phyloP scores from a whole-genome alignment of 805 yeast genomes.

The Yarrowia keelungensis region DNA sequence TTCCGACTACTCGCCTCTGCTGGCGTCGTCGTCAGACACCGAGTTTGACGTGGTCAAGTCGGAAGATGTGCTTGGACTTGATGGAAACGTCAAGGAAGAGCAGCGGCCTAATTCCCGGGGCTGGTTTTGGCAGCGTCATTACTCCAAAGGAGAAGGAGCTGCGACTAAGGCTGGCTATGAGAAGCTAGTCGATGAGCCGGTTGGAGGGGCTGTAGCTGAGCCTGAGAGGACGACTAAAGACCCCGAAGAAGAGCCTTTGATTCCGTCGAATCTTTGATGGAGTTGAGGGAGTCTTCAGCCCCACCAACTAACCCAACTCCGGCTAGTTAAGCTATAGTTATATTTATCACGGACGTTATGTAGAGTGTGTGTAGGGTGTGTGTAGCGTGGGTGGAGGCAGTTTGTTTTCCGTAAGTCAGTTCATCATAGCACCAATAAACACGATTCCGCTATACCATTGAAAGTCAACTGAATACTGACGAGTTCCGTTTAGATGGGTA shows the following conservation, averaged over 20 bases:
- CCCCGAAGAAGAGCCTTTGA: slow-evolving; percentile 28
- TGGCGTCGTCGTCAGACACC: slow-evolving; percentile 7
- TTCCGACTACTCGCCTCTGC: slow-evolving; percentile 7
- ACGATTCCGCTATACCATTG: too few species aligned
- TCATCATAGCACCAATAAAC: too few species aligned
- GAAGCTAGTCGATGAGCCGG: background rate
- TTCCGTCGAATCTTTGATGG: background rate
- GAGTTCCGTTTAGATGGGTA: too few species aligned
- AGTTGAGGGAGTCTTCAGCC: too few species aligned
- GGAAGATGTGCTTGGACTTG: slow-evolving; percentile 21
- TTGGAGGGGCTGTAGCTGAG: background rate
- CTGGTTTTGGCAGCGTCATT: slow-evolving; percentile 35
- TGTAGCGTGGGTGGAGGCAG: too few species aligned
- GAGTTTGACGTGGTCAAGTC: slow-evolving; percentile 24
- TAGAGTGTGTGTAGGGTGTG: background rate
- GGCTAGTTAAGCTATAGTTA: slow-evolving; percentile 14
- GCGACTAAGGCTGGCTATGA: background rate
- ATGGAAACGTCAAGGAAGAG: background rate
- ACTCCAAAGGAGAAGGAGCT: background rate
- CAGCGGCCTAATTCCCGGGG: slow-evolving; percentile 8
- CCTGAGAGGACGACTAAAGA: too few species aligned
- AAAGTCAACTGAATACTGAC: too few species aligned
- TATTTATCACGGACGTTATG: slow-evolving; percentile 14
- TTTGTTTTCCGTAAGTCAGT: too few species aligned
- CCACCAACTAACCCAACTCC: background rate